Evolutionary conservation across 352 stramenopile genomes (phyloP).

Genomic region (Paralagenidium karlingii): DNA sequence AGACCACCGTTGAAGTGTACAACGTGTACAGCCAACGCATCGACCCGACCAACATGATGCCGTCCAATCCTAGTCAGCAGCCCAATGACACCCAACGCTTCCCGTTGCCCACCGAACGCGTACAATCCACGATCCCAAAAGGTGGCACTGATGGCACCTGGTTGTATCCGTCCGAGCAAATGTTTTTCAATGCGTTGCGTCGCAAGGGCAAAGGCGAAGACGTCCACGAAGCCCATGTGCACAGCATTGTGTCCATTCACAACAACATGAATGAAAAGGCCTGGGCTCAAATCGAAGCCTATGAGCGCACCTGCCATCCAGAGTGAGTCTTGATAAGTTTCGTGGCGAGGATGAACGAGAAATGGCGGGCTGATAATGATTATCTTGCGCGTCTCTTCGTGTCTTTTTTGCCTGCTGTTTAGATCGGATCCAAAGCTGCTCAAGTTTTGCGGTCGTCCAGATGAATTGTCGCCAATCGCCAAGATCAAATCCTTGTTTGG

Average conservation of each 20-base stretch:
- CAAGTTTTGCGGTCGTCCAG: slow-evolving; percentile 93
- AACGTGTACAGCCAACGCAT: slow-evolving; percentile 97
- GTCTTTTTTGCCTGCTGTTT: neutral
- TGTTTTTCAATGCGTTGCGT: slow-evolving; percentile 98
- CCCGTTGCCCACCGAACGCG: slow-evolving; percentile 86
- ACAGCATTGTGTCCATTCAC: slow-evolving; percentile 96
- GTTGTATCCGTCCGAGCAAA: slow-evolving; percentile 98
- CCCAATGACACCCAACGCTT: slow-evolving; percentile 84
- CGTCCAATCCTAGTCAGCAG: slow-evolving; percentile 91
- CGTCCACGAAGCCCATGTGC: slow-evolving; percentile 89
- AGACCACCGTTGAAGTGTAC: slow-evolving; percentile 90
- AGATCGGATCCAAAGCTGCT: slow-evolving; percentile 82
- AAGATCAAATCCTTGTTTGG: slow-evolving; percentile 84
- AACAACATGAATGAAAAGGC: slow-evolving; percentile 99
- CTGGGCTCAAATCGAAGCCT: slow-evolving; percentile 95
- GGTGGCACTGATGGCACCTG: slow-evolving; percentile 90
- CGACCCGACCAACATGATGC: slow-evolving; percentile 98
- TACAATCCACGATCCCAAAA: slow-evolving; percentile 95
- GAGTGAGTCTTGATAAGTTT: slow-evolving; percentile 10
- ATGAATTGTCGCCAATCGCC: slow-evolving; percentile 93
- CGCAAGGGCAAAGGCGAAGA: slow-evolving; percentile 97
- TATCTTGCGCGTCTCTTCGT: too few species aligned
- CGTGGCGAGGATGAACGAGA: neutral
- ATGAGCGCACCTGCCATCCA: slow-evolving; percentile 88
- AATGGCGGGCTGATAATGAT: too few species aligned